Conservation (phyloP, 495 filamentous ascomycete species). For the Amorphotheca resinae region DNA sequence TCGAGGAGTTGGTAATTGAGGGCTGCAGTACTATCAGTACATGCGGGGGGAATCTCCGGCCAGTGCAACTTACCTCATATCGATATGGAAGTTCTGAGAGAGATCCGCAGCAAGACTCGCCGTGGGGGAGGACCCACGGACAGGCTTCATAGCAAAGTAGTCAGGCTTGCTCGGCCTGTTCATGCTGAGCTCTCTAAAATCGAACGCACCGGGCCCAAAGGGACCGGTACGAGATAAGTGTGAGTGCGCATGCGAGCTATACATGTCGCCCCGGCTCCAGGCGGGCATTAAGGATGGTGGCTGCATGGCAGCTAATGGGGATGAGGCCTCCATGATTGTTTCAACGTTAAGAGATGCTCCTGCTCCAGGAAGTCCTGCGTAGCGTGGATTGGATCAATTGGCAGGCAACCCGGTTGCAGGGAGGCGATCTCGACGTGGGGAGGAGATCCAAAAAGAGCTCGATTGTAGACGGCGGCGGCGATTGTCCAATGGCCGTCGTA, state of each 20-base stretch:
- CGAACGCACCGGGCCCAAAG: constrained; percentile 53
- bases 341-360: constrained; percentile 8
- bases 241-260: constrained; percentile 35
- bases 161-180: constrained; percentile 46
- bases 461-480: constrained; percentile 1
- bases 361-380: constrained; percentile 1
- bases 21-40: constrained; percentile 38
- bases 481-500: neutral
- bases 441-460: neutral
- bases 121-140: constrained; percentile 79
- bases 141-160: constrained; percentile 64
- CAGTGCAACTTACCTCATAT: constrained; percentile 58
- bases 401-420: constrained; percentile 8
- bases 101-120: constrained; percentile 84
- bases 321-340: constrained; percentile 73
- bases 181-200: constrained; percentile 57
- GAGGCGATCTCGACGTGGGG: constrained; percentile 7
- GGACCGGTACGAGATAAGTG: constrained; percentile 36
- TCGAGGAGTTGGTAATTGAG: constrained; percentile 80
- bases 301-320: constrained; percentile 89
- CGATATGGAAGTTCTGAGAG: constrained; percentile 84
- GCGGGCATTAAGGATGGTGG: constrained; percentile 47
- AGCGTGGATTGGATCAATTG: constrained; percentile 7
- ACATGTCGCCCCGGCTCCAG: constrained; percentile 32
- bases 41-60: no score